These are phyloP conservation scores for Geotrichum ghanense DNA, from an alignment of 805 yeast species.

Conservation along the genomic window DNA sequence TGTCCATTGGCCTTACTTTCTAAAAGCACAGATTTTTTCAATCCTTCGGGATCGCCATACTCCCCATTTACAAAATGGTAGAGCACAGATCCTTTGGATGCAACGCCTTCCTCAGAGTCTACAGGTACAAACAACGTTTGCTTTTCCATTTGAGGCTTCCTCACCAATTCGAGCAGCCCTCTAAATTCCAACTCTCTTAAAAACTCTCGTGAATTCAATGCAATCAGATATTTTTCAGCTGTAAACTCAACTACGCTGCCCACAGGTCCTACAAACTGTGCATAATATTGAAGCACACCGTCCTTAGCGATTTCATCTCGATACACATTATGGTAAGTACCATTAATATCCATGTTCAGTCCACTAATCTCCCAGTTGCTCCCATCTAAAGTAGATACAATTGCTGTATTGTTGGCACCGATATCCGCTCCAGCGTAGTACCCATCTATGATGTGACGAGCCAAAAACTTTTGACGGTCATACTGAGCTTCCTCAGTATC, in stretches of 20 bases:
- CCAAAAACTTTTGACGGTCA: conserved; percentile 8
- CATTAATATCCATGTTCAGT: conserved; percentile 28
- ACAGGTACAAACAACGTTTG: conserved; percentile 55
- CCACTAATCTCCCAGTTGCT: conserved; percentile 24
- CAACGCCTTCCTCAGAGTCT: conserved; percentile 2
- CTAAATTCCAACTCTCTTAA: conserved; percentile 60
- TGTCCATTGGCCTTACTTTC: conserved; percentile 57
- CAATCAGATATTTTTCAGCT: conserved; percentile 47
- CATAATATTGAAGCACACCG: conserved; percentile 41
- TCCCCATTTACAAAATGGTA: conserved; percentile 54
- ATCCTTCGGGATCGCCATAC: conserved; percentile 29
- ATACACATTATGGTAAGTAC: conserved; percentile 22
- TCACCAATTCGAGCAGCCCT: conserved; percentile 30
- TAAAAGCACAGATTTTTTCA: conserved; percentile 1
- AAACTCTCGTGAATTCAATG: conserved; percentile 46
- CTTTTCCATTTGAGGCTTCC: conserved; percentile 30
- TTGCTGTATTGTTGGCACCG: not conserved
- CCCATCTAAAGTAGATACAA: conserved; percentile 15
- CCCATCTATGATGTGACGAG: conserved; percentile 4
- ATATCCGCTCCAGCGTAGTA: conserved; percentile 14
- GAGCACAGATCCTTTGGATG: conserved; percentile 28
- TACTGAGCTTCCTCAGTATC: conserved; percentile 13
- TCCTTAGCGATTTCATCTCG: conserved; percentile 35
- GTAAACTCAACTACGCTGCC: conserved; percentile 29
- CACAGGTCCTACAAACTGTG: conserved; percentile 17